A percentile compares a stretch with the other conserved stretches of the same genome.
Evolutionary conservation across 805 yeast genomes (phyloP).

Genomic region (Naumovozyma dairenensis): DNA sequence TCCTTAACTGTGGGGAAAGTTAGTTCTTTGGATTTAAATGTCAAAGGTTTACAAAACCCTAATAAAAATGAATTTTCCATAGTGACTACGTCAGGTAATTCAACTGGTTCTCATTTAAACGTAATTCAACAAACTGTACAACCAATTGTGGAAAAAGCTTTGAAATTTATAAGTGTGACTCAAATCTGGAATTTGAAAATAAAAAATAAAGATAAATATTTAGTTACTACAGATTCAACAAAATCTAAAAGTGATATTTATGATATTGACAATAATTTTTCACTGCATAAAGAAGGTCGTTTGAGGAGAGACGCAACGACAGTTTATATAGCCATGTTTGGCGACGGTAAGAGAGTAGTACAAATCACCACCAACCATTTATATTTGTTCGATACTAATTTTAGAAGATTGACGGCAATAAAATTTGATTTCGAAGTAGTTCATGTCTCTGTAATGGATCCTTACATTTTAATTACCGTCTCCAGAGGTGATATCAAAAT

Average conservation of each 20-base stretch:
- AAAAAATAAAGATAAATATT: slow-evolving; percentile 40
- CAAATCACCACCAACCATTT: slow-evolving; percentile 67
- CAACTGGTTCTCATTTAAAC: slow-evolving; percentile 43
- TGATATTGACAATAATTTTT: slow-evolving; percentile 50
- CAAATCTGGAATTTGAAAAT: slow-evolving; percentile 61
- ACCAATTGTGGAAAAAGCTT: slow-evolving; percentile 56
- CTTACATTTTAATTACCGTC: slow-evolving; percentile 51
- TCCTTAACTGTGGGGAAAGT: slow-evolving; percentile 56
- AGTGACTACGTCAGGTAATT: slow-evolving; percentile 61
- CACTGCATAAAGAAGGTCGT: slow-evolving; percentile 49
- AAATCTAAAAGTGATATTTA: slow-evolving; percentile 61
- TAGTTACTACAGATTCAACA: slow-evolving; percentile 62
- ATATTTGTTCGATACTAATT: slow-evolving; percentile 50
- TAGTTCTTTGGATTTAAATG: slow-evolving; percentile 39
- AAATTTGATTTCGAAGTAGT: slow-evolving; percentile 52
- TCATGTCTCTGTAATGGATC: slow-evolving; percentile 53
- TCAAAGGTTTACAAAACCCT: slow-evolving; percentile 61
- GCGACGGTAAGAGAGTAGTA: slow-evolving; percentile 46
- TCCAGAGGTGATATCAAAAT: slow-evolving; percentile 64
- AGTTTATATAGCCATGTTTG: slow-evolving; percentile 53
- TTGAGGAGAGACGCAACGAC: slow-evolving; percentile 58
- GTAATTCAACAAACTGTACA: slow-evolving; percentile 58
- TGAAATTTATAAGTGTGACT: slow-evolving; percentile 62
- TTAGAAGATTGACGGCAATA: slow-evolving; percentile 43
- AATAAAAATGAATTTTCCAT: slow-evolving; percentile 56